Base-by-base conservation (phyloP, 805 yeast species). In the Cyberlindnera subsufficiens region DNA sequence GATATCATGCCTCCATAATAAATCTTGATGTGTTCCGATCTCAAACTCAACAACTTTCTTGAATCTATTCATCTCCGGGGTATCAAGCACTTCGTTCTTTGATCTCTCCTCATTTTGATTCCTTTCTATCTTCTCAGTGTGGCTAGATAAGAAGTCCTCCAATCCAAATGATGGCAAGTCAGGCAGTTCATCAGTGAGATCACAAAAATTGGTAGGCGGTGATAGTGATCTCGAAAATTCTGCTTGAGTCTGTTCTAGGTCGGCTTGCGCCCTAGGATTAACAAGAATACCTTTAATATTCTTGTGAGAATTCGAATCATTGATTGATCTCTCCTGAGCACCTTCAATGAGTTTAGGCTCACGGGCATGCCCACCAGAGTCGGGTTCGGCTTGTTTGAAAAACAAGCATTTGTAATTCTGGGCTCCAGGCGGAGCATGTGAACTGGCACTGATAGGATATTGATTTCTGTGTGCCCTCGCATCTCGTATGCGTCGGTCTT, bases 11-110 rank as follows among this genome's bases (percentile, higher is more conserved):
- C 47, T 47, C 42, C 46, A 46, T 8, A 47, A 25, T 8, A 43
- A 20, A 18, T 51, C 54, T 16, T 47, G 43, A 30, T 43, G 47
- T 0, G 44, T 42, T 4, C 44, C 44, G n/a, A 37, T 36, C 27
- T 43, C 33, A 31, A 42, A 51, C 22, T 42, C 46, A 1, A 40
- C 40, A 9, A 43, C 22, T 13, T 40, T 39, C 25, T 38, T 45
- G 18, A 34, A 47, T 31, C 31, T 47, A 13, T 31, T 37, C 42
- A 42, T 31, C 30, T 17, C 19, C 14, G 32, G 22, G 39, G 31
- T 40, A 16, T 39, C 43, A 29, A 35, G 27, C 18, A 37, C 13
- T 6, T 35, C 39, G n/a, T 18, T 16, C 15, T 37, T 14, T 7
- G 35, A 25, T 7, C n/a, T 14, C 6, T 14, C 11, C 9, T 30